Conservation (phyloP, 176 grass and related monocot genomes). For the Aegilops speltoides region DNA sequence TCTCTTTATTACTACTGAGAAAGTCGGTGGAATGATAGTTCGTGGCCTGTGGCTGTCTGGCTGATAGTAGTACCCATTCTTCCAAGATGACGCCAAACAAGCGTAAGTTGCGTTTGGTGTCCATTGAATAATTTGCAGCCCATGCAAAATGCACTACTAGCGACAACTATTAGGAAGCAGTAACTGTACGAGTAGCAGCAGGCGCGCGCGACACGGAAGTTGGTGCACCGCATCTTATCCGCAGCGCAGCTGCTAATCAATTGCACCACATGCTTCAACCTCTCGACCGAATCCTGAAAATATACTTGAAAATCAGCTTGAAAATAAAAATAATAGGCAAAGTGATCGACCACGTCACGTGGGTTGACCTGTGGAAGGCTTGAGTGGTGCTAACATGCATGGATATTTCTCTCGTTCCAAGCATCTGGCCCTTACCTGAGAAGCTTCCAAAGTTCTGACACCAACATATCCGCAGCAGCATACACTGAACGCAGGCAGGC, state of each 20-base stretch:
- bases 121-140: not conserved
- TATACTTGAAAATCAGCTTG: not conserved
- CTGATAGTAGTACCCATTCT: not conserved
- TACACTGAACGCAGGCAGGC: slow-evolving; percentile 27
- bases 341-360: not conserved
- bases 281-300: not conserved
- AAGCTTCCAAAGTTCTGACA: slow-evolving; percentile 1
- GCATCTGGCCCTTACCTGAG: not conserved
- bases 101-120: not conserved
- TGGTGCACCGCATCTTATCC: not conserved
- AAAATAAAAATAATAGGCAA: not conserved
- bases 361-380: not conserved
- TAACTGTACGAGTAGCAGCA: too few species aligned
- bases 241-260: not conserved
- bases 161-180: not conserved
- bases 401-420: not conserved
- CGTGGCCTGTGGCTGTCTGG: not conserved
- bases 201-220: not conserved
- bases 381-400: not conserved
- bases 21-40: not conserved
- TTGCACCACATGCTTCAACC: not conserved
- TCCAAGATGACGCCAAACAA: not conserved
- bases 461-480: not conserved
- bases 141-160: not conserved
- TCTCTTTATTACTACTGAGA: not conserved